A percentile compares a stretch with the other conserved stretches of the same genome.
Conservation (phyloP, 2,329 filamentous ascomycete species). For the Lomentospora prolificans region DNA sequence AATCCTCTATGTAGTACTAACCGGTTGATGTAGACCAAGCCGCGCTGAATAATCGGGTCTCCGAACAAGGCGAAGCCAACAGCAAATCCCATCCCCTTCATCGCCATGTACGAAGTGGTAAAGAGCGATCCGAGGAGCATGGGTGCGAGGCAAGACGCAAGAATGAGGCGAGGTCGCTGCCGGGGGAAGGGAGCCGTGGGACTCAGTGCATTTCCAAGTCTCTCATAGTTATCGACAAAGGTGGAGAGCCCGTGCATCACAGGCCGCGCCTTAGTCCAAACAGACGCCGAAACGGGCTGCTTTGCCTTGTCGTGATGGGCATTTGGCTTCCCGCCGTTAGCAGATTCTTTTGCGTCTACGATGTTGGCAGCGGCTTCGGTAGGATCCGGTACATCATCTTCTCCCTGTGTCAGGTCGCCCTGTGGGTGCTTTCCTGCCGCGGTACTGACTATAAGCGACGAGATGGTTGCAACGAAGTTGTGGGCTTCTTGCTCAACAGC, state of each 20-base stretch:
- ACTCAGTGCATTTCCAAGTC: constrained; percentile 46
- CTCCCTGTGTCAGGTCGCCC: constrained; percentile 44
- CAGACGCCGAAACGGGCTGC: constrained; percentile 63
- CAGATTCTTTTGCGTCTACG: constrained; percentile 30
- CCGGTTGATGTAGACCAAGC: constrained; percentile 48
- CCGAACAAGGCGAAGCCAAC: constrained; percentile 73
- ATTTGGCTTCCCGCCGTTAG: constrained; percentile 34
- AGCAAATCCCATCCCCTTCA: constrained; percentile 57
- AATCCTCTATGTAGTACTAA: constrained; percentile 16
- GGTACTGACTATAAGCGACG: constrained; percentile 59
- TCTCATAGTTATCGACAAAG: constrained; percentile 39
- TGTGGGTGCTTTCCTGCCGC: constrained; percentile 70
- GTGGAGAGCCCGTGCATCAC: constrained; percentile 51
- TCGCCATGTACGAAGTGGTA: constrained; percentile 46
- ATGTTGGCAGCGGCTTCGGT: constrained; percentile 26
- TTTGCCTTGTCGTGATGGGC: constrained; percentile 64
- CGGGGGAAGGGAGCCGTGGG: constrained; percentile 53
- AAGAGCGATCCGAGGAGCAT: constrained; percentile 42
- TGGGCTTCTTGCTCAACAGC: constrained; percentile 75
- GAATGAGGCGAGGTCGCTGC: constrained; percentile 39
- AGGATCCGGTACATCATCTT: constrained; percentile 39
- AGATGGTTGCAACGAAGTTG: constrained; percentile 66
- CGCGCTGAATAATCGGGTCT: constrained; percentile 59
- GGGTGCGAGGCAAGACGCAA: constrained; percentile 43
- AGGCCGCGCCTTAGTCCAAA: constrained; percentile 68